Percentiles rank a stretch among this genome's conserved stretches.
Conservation (phyloP, 331 rosid genomes). For the Acacia concinna region DNA sequence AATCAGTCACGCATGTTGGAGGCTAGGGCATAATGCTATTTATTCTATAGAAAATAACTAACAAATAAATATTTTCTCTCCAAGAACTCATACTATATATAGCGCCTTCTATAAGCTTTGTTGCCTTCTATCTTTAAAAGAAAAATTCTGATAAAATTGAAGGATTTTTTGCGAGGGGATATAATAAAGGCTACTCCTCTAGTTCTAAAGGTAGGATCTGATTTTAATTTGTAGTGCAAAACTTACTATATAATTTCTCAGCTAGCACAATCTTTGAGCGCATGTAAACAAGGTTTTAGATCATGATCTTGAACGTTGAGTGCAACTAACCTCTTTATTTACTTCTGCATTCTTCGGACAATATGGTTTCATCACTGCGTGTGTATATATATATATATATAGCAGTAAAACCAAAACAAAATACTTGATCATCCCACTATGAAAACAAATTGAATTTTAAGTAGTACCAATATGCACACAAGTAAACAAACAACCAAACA, state of each 20-base stretch:
- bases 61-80: background rate
- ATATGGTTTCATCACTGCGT: conserved; percentile 55
- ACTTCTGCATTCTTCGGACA: conserved; percentile 30
- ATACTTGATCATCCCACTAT: background rate
- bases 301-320: conserved; percentile 60
- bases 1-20: background rate
- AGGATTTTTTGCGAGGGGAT: conserved; percentile 1
- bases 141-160: background rate
- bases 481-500: too few species aligned
- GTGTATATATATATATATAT: conserved; percentile 8
- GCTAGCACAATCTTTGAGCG: conserved; percentile 57
- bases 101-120: background rate
- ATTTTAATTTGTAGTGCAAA: too few species aligned
- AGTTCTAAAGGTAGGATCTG: too few species aligned
- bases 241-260: background rate
- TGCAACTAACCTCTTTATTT: conserved; percentile 45
- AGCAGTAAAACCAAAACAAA: too few species aligned
- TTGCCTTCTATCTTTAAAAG: too few species aligned
- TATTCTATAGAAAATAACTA: background rate
- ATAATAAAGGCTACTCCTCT: too few species aligned
- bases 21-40: background rate
- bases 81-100: background rate
- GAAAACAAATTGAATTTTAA: too few species aligned
- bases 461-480: too few species aligned
- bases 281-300: conserved; percentile 59